Percentiles rank a stretch among this genome's conserved stretches.
These are phyloP conservation scores for Henckelia pumila DNA, from an alignment of 257 asterid genomes.

Conservation along the genomic window DNA sequence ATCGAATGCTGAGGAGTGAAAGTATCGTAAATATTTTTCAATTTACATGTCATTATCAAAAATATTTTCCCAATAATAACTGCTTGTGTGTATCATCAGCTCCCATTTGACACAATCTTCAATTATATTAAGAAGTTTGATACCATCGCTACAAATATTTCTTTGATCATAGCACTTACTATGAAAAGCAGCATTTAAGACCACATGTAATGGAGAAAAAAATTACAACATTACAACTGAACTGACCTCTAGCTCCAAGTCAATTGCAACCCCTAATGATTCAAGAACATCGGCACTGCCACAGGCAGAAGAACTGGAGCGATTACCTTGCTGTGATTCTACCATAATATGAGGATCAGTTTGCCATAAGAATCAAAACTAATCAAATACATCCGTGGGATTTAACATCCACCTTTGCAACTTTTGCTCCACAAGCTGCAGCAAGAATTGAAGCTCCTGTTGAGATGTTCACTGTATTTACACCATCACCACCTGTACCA, in stretches of 20 bases:
- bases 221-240: conserved; percentile 1
- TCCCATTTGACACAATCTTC: not conserved
- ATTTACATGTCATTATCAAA: not conserved
- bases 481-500: conserved; percentile 99
- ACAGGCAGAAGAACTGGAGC: conserved; percentile 97
- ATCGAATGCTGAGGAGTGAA: not conserved
- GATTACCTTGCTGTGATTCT: conserved; percentile 77
- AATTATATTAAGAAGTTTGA: not conserved
- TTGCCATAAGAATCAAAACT: not conserved
- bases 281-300: conserved; percentile 98
- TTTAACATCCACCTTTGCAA: conserved; percentile 68
- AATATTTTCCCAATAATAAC: not conserved
- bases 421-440: conserved; percentile 94
- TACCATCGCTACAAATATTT: not conserved
- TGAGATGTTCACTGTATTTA: conserved; percentile 93
- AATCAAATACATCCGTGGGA: not conserved
- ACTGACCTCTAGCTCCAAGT: conserved; percentile 84
- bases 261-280: conserved; percentile 73
- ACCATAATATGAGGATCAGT: conserved; percentile 10
- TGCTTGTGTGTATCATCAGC: too few species aligned
- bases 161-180: not conserved
- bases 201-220: not conserved
- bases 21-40: too few species aligned
- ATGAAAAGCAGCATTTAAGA: not conserved
- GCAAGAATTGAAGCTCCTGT: conserved; percentile 97